Evolutionary conservation across 2,329 filamentous ascomycete genomes (phyloP).

Genomic region (Tolypocladium tropicale): DNA sequence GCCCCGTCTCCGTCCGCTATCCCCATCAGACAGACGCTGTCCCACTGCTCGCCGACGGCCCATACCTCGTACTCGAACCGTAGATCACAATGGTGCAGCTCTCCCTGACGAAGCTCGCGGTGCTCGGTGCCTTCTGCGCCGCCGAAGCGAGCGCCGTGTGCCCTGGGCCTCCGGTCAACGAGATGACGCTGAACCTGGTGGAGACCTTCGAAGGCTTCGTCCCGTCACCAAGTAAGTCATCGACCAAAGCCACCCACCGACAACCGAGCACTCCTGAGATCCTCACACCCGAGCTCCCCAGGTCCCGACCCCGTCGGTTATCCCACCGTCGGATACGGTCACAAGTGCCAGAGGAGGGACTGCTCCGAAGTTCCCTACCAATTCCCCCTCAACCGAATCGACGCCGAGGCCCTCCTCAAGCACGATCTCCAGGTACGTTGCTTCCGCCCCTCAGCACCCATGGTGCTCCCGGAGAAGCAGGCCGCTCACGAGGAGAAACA

Average conservation of each 20-base stretch:
- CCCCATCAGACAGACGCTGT: no score
- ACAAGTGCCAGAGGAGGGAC: background rate
- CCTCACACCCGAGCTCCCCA: background rate
- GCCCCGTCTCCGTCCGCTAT: no score
- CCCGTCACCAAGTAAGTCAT: background rate
- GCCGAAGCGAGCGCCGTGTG: no score
- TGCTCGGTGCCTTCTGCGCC: no score
- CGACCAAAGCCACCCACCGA: no score
- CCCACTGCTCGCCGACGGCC: no score
- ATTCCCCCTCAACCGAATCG: background rate
- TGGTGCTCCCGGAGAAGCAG: no score
- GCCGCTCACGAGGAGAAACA: background rate
- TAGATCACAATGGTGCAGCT: no score
- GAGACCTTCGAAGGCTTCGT: background rate
- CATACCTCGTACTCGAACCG: no score
- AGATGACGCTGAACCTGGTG: background rate
- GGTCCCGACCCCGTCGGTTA: background rate
- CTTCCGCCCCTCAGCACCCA: no score
- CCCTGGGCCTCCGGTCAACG: background rate
- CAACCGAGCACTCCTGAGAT: no score
- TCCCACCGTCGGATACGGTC: background rate
- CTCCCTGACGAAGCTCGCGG: no score
- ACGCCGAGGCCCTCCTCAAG: background rate
- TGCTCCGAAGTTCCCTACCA: background rate
- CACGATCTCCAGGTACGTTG: background rate